Conservation (phyloP, 2,329 filamentous ascomycete genomes). For the Hypoxylon sp. region DNA sequence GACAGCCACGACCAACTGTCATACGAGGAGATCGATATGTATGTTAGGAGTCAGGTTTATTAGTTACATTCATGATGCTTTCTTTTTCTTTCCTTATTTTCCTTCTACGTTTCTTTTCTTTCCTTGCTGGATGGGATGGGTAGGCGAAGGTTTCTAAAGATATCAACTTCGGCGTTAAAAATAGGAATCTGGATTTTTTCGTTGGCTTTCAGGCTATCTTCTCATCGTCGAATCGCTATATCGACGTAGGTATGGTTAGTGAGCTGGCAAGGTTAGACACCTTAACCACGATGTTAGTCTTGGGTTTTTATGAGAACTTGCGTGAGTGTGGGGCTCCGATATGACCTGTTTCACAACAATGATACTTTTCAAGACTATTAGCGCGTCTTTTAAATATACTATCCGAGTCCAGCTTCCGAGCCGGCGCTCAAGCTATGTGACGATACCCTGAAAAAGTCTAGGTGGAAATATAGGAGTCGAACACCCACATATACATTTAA, state of each 20-base stretch:
- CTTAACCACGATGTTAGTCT: neutral
- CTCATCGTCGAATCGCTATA: too few relatives aligned
- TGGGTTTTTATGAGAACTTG: neutral
- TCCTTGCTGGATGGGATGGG: neutral
- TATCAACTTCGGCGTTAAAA: conserved; percentile 1
- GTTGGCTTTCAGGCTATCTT: too few relatives aligned
- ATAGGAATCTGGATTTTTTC: neutral
- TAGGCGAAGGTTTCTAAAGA: neutral
- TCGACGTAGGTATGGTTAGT: neutral
- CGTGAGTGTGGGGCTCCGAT: too few relatives aligned
- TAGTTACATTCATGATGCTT: neutral
- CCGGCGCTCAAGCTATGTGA: conserved; percentile 33
- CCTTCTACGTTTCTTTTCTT: neutral
- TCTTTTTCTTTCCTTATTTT: neutral
- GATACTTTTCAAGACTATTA: conserved; percentile 10
- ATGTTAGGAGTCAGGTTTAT: conserved; percentile 24
- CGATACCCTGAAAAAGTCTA: conserved; percentile 41
- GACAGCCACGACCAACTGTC: conserved; percentile 27
- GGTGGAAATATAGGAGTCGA: conserved; percentile 20
- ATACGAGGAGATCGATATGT: conserved; percentile 24
- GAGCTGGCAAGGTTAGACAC: too few relatives aligned
- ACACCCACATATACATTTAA: conserved; percentile 37
- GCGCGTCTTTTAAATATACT: conserved; percentile 21
- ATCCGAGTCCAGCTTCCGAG: conserved; percentile 17
- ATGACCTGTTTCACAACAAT: neutral